Conservation (phyloP, 2,329 filamentous ascomycete species). For the Dactylella cylindrospora region DNA sequence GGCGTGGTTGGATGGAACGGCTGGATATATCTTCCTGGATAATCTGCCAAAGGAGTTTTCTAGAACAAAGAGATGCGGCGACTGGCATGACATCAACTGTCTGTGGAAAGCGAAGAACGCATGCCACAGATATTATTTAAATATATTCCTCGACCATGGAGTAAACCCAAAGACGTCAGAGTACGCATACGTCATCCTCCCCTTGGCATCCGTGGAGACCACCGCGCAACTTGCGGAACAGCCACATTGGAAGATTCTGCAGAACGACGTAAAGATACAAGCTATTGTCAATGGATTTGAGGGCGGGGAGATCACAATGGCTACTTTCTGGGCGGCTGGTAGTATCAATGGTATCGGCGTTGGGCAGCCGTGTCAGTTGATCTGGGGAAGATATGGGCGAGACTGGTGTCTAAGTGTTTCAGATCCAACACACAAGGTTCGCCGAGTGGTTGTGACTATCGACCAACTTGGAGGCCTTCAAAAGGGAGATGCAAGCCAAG, state of each 20-base stretch:
- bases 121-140: slow-evolving; percentile 25
- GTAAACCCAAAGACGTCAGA: slow-evolving; percentile 7
- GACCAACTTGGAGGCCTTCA: slow-evolving; percentile 1
- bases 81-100: slow-evolving; percentile 20
- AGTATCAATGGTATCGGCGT: slow-evolving; percentile 12
- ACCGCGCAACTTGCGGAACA: slow-evolving; percentile 4
- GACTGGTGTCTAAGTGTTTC: slow-evolving; percentile 24
- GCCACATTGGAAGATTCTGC: slow-evolving; percentile 9
- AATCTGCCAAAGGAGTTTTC: slow-evolving; percentile 6
- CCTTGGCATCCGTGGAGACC: slow-evolving; percentile 10
- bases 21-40: slow-evolving; percentile 42
- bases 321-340: slow-evolving; percentile 33
- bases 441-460: slow-evolving; percentile 1
- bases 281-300: slow-evolving; percentile 21
- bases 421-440: slow-evolving; percentile 6
- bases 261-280: slow-evolving; percentile 12
- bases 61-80: slow-evolving; percentile 8
- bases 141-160: slow-evolving; percentile 25
- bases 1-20: slow-evolving; percentile 35
- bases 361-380: slow-evolving; percentile 17
- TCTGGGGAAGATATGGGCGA: slow-evolving; percentile 14
- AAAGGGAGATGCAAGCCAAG: not conserved
- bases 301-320: slow-evolving; percentile 15
- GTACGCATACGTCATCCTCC: slow-evolving; percentile 41
- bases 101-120: slow-evolving; percentile 3